Percentiles rank a stretch among this genome's conserved stretches.
phyloP scores from a whole-genome alignment of 2,329 filamentous ascomycete species.

The Xylariales sp. region DNA sequence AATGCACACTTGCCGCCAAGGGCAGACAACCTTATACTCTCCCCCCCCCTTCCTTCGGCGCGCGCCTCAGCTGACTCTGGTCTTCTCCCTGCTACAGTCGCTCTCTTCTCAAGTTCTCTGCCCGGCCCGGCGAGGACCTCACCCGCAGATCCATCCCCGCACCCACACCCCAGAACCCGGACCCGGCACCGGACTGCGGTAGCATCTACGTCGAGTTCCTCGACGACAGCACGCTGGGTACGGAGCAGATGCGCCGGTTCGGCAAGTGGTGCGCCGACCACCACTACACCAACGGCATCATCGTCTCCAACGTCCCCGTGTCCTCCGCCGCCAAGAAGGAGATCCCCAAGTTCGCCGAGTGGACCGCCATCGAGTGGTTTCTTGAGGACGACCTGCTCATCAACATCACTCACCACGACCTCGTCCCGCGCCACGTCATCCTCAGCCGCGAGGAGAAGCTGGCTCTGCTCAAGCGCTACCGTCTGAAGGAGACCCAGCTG shows the following conservation, averaged over 20 bases:
- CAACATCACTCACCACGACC: slow-evolving; percentile 96
- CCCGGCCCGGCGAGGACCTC: slow-evolving; percentile 80
- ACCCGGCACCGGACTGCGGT: slow-evolving; percentile 72
- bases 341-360: slow-evolving; percentile 69
- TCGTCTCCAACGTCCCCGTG: slow-evolving; percentile 78
- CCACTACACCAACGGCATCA: slow-evolving; percentile 85
- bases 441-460: slow-evolving; percentile 87
- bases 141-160: slow-evolving; percentile 76
- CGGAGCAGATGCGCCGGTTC: slow-evolving; percentile 88
- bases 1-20: too few species aligned
- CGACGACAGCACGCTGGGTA: slow-evolving; percentile 70
- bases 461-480: slow-evolving; percentile 80
- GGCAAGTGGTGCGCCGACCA: slow-evolving; percentile 75
- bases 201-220: slow-evolving; percentile 94
- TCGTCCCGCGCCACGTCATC: slow-evolving; percentile 90
- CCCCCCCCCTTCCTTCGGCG: not conserved
- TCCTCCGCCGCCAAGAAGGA: slow-evolving; percentile 86
- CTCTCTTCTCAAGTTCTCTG: slow-evolving; percentile 80
- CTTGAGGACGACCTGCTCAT: slow-evolving; percentile 92
- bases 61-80: not conserved
- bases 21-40: too few species aligned
- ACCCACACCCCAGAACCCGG: slow-evolving; percentile 62
- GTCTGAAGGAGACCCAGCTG: slow-evolving; percentile 95
- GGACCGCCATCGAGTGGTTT: slow-evolving; percentile 88
- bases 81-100: slow-evolving; percentile 51